Base-by-base conservation (phyloP, 805 yeast genomes). In the Teunomyces lycoperdinae region DNA sequence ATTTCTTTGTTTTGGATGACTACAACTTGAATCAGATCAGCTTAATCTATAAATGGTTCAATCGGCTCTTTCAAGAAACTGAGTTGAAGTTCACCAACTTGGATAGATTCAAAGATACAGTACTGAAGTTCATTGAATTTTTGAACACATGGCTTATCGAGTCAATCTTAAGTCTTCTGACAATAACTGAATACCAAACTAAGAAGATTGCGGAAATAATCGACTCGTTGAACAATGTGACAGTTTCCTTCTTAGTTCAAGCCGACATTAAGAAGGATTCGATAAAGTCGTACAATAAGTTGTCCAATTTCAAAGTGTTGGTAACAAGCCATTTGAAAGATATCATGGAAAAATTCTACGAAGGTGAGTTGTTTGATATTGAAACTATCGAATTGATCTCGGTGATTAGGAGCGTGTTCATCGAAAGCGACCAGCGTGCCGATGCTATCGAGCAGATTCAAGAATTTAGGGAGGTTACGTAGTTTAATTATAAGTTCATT, bases 341-440 rank as follows among this genome's bases (percentile, higher is more conserved):
- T 36, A 80, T 79, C 39, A 67, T 79, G 64, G 77, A 70, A 13
- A 55, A 66, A 43, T 80, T 80, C 53, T 78, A 77, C 59, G 76
- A 77, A 52, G 84, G 83, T 4, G 77, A 72, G 32, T 70, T 77
- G 42, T 79, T 66, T 51, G 81, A 77, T 47, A 63, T 77, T 36
- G 67, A 68, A 20, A 78, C 83, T 0, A 61, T 64, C 9, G 85
- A 80, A 53, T 57, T 80, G 47, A 62, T 72, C 6, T 46, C 56
- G 9, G 56, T 79, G 46, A 62, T 80, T 4, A 56, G 69, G 47
- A 67, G 74, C 36, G 64, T 78, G 43, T 80, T 58, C 11, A 62
- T 74, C 8, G 73, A 74, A 43, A 76, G 82, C 55, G 72, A 74
- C 8, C 57, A 70, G 45, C 64, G 84, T 46, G 71, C 67, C 34